phyloP scores from a whole-genome alignment of 2,329 filamentous ascomycete species.

The Aspergillus bombycis region DNA sequence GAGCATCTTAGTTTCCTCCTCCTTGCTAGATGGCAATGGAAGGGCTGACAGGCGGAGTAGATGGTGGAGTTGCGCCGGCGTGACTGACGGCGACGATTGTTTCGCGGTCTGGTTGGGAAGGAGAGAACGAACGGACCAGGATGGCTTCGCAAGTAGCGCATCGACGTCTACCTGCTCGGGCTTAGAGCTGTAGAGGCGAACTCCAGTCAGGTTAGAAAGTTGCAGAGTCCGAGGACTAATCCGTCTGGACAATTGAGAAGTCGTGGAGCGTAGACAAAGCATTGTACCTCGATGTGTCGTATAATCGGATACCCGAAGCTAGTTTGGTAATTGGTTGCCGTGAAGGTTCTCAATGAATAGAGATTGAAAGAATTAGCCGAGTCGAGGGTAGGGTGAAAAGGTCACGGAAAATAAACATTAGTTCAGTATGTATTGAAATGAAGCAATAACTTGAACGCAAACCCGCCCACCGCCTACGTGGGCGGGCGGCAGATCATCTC shows the following conservation, averaged over 20 bases:
- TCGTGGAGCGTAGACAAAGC: constrained; percentile 18
- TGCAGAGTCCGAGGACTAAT: constrained; percentile 7
- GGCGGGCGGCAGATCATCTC: constrained; percentile 12
- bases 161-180: constrained; percentile 32
- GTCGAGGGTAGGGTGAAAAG: background rate
- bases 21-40: constrained; percentile 65
- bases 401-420: background rate
- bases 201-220: constrained; percentile 7
- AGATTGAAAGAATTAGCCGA: background rate
- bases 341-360: background rate
- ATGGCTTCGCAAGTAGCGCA: constrained; percentile 68
- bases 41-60: constrained; percentile 88
- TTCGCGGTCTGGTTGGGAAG: constrained; percentile 54
- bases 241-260: constrained; percentile 19
- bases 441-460: constrained; percentile 4
- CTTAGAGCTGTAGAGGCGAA: constrained; percentile 32
- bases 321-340: background rate
- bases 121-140: constrained; percentile 81
- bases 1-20: constrained; percentile 72
- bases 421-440: background rate
- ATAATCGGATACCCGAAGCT: background rate
- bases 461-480: constrained; percentile 24
- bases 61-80: constrained; percentile 72
- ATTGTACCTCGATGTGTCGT: constrained; percentile 7
- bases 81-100: constrained; percentile 50